Evolutionary conservation across 2,329 filamentous ascomycete species (phyloP).

Genomic region (Stachybotrys echinatus): DNA sequence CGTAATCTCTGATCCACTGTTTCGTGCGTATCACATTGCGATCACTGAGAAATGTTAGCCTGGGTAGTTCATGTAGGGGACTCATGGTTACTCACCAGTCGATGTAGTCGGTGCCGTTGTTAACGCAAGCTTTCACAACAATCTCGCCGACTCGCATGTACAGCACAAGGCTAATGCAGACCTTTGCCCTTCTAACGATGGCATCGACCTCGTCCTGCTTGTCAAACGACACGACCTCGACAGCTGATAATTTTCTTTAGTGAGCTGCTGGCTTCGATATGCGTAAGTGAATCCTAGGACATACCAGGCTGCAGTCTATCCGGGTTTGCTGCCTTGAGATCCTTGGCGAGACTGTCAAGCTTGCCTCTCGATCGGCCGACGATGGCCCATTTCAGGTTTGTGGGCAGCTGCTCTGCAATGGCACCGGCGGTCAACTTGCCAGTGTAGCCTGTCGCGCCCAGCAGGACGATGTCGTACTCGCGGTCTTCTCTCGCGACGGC

Average conservation of each 20-base stretch:
- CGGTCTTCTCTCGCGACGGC: background rate
- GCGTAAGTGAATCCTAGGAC: background rate
- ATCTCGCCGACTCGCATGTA: background rate
- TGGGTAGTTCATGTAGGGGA: background rate
- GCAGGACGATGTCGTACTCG: slow-evolving; percentile 33
- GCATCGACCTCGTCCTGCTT: background rate
- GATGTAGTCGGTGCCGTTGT: slow-evolving; percentile 14
- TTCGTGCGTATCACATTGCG: background rate
- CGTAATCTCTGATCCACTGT: background rate
- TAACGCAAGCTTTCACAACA: slow-evolving; percentile 11
- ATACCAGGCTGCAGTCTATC: background rate
- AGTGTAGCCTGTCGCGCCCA: slow-evolving; percentile 69
- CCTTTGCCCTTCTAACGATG: background rate
- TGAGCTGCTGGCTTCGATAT: too few relatives aligned
- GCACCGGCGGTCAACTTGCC: slow-evolving; percentile 69
- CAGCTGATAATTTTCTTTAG: too few relatives aligned
- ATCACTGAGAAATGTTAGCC: background rate
- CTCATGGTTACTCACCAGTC: slow-evolving; percentile 14
- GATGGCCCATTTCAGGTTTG: slow-evolving; percentile 74
- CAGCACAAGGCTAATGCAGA: slow-evolving; percentile 1
- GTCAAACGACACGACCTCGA: background rate
- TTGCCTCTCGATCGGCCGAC: slow-evolving; percentile 73
- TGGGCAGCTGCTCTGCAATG: slow-evolving; percentile 63
- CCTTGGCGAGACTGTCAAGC: slow-evolving; percentile 56
- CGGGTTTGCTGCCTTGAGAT: slow-evolving; percentile 1